Evolutionary conservation across 2,329 filamentous ascomycete genomes (phyloP).

Genomic region (Chaetomium olivaceum): DNA sequence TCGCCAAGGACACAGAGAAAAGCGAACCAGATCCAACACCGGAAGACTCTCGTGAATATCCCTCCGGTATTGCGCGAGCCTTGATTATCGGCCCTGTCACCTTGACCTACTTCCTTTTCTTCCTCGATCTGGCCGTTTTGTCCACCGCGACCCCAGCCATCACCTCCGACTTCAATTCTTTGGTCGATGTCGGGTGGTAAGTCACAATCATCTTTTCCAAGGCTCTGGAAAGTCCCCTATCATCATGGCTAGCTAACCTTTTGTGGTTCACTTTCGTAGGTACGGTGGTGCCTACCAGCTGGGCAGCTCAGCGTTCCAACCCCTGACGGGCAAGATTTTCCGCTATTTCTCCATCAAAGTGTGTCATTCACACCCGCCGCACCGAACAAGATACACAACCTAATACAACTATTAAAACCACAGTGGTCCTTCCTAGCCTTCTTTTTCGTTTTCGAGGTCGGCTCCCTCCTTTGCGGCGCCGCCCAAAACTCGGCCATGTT

Average conservation of each 20-base stretch:
- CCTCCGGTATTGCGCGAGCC: not conserved
- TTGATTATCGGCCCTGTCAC: not conserved
- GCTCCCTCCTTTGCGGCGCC: slow-evolving; percentile 3
- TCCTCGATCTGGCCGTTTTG: not conserved
- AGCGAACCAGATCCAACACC: not conserved
- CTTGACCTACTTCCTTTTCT: not conserved
- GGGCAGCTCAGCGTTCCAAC: not conserved
- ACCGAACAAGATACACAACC: not conserved
- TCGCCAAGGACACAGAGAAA: not conserved
- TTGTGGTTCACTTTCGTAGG: not conserved
- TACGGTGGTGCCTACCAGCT: not conserved
- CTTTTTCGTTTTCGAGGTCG: slow-evolving; percentile 9
- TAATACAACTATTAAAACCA: not conserved
- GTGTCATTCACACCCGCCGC: not conserved
- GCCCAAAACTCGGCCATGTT: slow-evolving; percentile 20
- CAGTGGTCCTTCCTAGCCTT: slow-evolving; percentile 13
- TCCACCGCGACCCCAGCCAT: not conserved
- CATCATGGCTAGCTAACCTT: too few species aligned
- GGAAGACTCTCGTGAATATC: not conserved
- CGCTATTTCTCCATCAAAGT: not conserved
- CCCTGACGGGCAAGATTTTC: not conserved
- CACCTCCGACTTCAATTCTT: not conserved
- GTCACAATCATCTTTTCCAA: not conserved
- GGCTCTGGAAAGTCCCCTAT: not conserved
- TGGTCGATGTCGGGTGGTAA: not conserved